Percentiles rank a stretch among this genome's conserved stretches.
Conservation (phyloP, 345 rosid species). For the Eucalyptus sideroxylon region DNA sequence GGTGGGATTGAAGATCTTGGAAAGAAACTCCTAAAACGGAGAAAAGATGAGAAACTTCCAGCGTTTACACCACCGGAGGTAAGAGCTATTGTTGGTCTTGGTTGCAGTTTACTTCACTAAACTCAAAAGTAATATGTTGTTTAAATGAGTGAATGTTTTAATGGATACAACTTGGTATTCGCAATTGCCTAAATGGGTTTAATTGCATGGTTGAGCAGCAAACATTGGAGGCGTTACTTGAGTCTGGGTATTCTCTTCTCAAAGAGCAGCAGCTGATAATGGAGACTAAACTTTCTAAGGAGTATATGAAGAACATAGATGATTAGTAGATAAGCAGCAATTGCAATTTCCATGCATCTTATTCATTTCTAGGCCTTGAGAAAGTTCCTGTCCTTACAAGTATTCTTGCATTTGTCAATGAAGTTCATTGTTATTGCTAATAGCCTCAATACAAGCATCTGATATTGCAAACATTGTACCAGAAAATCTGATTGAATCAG, state of each 20-base stretch:
- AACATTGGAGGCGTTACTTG: constrained; percentile 86
- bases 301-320: constrained; percentile 83
- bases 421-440: neutral
- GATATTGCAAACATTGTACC: neutral
- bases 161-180: neutral
- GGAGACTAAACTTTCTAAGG: constrained; percentile 79
- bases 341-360: neutral
- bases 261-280: constrained; percentile 66
- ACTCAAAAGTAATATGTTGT: neutral
- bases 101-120: neutral
- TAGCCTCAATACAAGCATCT: neutral
- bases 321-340: neutral
- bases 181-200: neutral
- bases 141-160: neutral
- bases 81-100: neutral
- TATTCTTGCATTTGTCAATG: neutral
- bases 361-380: neutral
- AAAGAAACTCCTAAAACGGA: constrained; percentile 45
- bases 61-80: constrained; percentile 77
- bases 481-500: neutral
- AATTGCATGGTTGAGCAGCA: constrained; percentile 31
- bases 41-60: constrained; percentile 46
- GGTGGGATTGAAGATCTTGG: constrained; percentile 77
- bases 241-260: constrained; percentile 76
- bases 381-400: neutral